phyloP scores from a whole-genome alignment of 148 eudicot genomes.

The Dysphania ambrosioides region DNA sequence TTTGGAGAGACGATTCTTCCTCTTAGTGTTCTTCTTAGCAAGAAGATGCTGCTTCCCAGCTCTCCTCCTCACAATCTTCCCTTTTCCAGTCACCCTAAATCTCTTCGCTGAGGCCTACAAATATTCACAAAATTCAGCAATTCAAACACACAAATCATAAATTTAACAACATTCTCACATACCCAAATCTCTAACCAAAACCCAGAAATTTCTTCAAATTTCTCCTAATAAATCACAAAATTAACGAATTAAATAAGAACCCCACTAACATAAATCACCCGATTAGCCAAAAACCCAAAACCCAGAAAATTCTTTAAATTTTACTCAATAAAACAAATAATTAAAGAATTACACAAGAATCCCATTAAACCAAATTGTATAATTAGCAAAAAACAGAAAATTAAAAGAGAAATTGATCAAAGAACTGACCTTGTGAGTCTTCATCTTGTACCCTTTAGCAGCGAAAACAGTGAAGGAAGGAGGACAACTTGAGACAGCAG shows the following conservation, averaged over 20 bases:
- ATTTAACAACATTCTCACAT: no score
- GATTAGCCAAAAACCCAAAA: background rate
- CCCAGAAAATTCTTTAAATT: no score
- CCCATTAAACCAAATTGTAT: no score
- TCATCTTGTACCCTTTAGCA: constrained; percentile 83
- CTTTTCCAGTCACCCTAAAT: constrained; percentile 75
- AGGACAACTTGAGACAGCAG: constrained; percentile 22
- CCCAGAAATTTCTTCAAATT: constrained; percentile 7
- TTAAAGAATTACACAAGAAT: no score
- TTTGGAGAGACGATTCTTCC: constrained; percentile 71
- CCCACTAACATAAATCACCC: background rate
- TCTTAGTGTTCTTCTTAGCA: constrained; percentile 76
- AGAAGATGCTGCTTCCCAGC: constrained; percentile 98
- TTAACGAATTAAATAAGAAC: background rate
- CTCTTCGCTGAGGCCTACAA: constrained; percentile 92
- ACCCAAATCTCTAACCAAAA: no score
- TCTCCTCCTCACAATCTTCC: constrained; percentile 91
- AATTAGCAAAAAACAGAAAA: no score
- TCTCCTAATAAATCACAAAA: background rate
- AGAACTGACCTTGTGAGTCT: constrained; percentile 74
- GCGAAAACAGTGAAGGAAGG: constrained; percentile 48
- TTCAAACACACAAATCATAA: no score
- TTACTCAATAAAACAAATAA: no score
- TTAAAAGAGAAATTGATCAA: constrained; percentile 3
- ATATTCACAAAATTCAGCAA: background rate